Evolutionary conservation across 23 red algal genomes (phyloP).

Genomic region (Gracilariopsis chorda): DNA sequence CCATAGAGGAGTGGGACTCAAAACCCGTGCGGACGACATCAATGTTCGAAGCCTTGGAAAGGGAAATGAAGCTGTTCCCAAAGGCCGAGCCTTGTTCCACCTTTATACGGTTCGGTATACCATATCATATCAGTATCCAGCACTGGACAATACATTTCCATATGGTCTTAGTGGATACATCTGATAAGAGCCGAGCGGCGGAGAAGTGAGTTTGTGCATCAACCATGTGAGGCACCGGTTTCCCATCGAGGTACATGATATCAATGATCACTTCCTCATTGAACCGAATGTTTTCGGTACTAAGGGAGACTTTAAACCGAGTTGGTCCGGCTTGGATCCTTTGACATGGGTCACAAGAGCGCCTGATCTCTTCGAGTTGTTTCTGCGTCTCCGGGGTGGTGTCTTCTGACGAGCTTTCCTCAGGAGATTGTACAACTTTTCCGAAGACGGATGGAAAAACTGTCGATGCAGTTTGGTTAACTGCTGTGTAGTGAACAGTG

Average conservation of each 20-base stretch:
- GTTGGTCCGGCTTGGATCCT: not conserved
- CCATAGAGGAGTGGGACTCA: constrained; percentile 12
- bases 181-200: not conserved
- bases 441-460: constrained; percentile 3
- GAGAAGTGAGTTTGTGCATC: not conserved
- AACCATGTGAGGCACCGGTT: not conserved
- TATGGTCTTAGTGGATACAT: not conserved
- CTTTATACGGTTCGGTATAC: constrained; percentile 40
- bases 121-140: constrained; percentile 9
- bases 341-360: not conserved
- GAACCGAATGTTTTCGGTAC: not conserved
- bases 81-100: constrained; percentile 34
- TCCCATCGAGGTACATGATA: constrained; percentile 26
- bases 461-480: not conserved
- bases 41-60: not conserved
- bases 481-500: not conserved
- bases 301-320: not conserved
- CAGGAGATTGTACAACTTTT: not conserved
- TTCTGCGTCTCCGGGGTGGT: not conserved
- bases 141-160: not conserved
- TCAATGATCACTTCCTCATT: not conserved
- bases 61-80: not conserved
- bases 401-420: not conserved
- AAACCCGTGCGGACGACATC: constrained; percentile 12
- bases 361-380: not conserved